phyloP scores from a whole-genome alignment of 2,329 filamentous ascomycete species.

The Pseudomassariella vexata region DNA sequence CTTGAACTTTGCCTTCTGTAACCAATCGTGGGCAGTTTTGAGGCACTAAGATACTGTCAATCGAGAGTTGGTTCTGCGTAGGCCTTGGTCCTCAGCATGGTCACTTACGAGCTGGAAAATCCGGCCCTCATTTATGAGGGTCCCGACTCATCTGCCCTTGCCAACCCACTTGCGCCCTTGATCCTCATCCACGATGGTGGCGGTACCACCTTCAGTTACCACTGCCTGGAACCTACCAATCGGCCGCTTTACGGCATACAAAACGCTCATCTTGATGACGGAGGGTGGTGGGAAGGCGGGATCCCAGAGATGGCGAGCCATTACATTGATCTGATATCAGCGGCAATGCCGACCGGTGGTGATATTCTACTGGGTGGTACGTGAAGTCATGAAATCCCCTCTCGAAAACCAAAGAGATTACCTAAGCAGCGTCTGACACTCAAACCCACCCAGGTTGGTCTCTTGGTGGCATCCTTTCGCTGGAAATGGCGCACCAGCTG shows the following conservation, averaged over 20 bases:
- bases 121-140: constrained; percentile 22
- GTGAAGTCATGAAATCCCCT: constrained; percentile 8
- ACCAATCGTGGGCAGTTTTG: no score
- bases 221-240: constrained; percentile 42
- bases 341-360: constrained; percentile 27
- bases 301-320: constrained; percentile 47
- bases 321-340: constrained; percentile 41
- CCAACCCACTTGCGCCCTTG: constrained; percentile 32
- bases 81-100: no score
- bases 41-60: no score
- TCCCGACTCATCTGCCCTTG: constrained; percentile 9
- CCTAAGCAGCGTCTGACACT: no score
- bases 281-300: constrained; percentile 42
- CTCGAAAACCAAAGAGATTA: no score
- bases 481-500: constrained; percentile 43
- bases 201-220: constrained; percentile 53
- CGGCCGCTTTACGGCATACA: constrained; percentile 48
- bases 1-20: no score
- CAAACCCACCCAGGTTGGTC: constrained; percentile 48
- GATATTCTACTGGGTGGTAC: constrained; percentile 43
- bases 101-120: constrained; percentile 24
- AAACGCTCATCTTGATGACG: constrained; percentile 46
- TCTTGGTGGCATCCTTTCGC: constrained; percentile 43
- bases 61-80: no score
- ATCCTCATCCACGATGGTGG: constrained; percentile 57